phyloP scores from a whole-genome alignment of 106 monocot genomes.

The Xerophyta viscosa region DNA sequence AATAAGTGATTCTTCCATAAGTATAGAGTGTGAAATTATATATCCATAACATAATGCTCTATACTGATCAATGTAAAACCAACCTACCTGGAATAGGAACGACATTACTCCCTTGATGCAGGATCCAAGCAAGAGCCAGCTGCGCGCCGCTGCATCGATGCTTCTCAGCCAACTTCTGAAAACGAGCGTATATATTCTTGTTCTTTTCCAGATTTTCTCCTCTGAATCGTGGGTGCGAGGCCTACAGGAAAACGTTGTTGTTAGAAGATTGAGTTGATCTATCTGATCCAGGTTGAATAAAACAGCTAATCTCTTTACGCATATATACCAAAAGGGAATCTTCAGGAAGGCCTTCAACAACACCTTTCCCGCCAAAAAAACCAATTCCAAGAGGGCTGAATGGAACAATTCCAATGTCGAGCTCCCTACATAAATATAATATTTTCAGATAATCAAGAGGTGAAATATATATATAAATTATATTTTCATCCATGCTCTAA shows the following conservation, averaged over 20 bases:
- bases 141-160: constrained; percentile 53
- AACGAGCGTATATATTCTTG: constrained; percentile 36
- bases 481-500: background rate
- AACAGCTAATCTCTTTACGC: background rate
- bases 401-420: constrained; percentile 64
- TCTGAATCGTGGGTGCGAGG: constrained; percentile 39
- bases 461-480: too few species aligned
- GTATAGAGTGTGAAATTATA: too few species aligned
- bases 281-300: background rate
- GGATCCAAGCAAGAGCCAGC: constrained; percentile 73
- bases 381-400: constrained; percentile 72
- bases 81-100: constrained; percentile 68
- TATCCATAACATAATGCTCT: too few species aligned
- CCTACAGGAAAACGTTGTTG: constrained; percentile 17
- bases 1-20: too few species aligned
- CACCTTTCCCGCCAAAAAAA: constrained; percentile 53
- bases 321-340: constrained; percentile 30
- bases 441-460: too few species aligned
- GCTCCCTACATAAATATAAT: constrained; percentile 25
- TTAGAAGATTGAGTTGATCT: background rate
- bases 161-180: constrained; percentile 43
- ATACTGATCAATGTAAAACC: background rate
- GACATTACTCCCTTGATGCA: constrained; percentile 64
- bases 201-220: constrained; percentile 68
- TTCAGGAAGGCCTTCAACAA: constrained; percentile 26